Base-by-base conservation (phyloP, 306 rosid genomes). In the Lathyrus aphaca region DNA sequence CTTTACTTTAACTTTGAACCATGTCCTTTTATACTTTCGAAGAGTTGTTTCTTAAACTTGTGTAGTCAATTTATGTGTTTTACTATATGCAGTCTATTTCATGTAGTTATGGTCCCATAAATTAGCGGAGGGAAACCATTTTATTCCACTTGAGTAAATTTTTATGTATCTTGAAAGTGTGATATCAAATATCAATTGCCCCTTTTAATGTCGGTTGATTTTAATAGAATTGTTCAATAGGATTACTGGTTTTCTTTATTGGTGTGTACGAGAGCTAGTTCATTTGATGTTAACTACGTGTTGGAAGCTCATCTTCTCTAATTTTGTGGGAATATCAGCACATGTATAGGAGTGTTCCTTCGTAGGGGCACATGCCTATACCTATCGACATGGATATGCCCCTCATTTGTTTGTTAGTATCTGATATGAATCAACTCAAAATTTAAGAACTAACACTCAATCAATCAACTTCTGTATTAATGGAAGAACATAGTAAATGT, bases 321-420 rank as follows among this genome's bases (percentile, higher is more conserved):
- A 54, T 54, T 37, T 23, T 54, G 54, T 38, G 73, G 49, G 18
- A 69, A 53, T 11, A 70, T 27, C 42, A 43, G 56, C 46, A 29
- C 38, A 25, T 43, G 11, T 43, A 43, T 42, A 15, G 43, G 42
- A 44, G 9, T 56, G 44, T 45, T 45, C 17, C 40, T 42, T 51
- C 30, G 19, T 8, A 18, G 35, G 35, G 37, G 68, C 17, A 56
- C 14, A 13, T 13, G 18, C 61, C 21, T 17, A 62, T 6, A 39
- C 11, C 50, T 11, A 19, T 18, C 35, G 42, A 58, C n/a, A 35
- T 8, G 66, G 44, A 8, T 9, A 35, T 10, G 0, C 38, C 45
- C 27, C 14, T 15, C n/a, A 9, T 59, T 15, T 10, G 4, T 16
- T 59, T 44, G 27, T 59, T 59, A 44, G 46, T 16, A 59, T 10